Evolutionary conservation across 2,329 filamentous ascomycete species (phyloP).

Genomic region (Beauveria bassiana): DNA sequence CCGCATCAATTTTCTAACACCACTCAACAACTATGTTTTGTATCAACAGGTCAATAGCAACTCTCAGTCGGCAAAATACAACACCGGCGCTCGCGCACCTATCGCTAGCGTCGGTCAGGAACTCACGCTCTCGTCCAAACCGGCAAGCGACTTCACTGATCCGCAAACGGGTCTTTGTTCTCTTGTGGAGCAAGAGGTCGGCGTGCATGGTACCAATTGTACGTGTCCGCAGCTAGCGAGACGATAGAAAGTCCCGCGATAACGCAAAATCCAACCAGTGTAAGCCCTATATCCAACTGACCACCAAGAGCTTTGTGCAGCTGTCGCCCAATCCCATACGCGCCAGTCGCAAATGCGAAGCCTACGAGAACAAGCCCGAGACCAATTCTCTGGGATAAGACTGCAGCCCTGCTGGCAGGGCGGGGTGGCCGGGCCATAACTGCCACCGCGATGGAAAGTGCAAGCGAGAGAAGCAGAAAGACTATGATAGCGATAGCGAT

Average conservation of each 20-base stretch:
- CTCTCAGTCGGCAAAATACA: too few relatives aligned
- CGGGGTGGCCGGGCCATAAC: neutral
- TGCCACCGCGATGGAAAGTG: neutral
- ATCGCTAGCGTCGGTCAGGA: too few relatives aligned
- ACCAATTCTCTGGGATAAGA: neutral
- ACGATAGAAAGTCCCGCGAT: neutral
- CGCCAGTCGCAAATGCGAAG: neutral
- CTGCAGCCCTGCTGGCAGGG: neutral
- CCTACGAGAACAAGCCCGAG: neutral
- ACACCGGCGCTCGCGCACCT: too few relatives aligned
- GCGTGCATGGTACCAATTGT: neutral
- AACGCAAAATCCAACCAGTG: neutral
- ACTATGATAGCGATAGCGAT: neutral
- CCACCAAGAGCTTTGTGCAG: neutral
- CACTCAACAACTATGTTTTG: too few relatives aligned
- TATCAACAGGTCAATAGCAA: too few relatives aligned
- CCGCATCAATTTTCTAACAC: too few relatives aligned
- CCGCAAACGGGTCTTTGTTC: neutral
- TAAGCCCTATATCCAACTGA: neutral
- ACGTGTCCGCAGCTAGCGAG: neutral
- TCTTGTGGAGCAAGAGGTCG: neutral
- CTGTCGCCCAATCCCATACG: neutral
- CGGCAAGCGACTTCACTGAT: neutral
- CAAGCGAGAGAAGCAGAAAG: neutral
- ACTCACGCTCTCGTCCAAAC: too few relatives aligned